phyloP scores from a whole-genome alignment of 208 protist species.

The Crithidia mellificae region DNA sequence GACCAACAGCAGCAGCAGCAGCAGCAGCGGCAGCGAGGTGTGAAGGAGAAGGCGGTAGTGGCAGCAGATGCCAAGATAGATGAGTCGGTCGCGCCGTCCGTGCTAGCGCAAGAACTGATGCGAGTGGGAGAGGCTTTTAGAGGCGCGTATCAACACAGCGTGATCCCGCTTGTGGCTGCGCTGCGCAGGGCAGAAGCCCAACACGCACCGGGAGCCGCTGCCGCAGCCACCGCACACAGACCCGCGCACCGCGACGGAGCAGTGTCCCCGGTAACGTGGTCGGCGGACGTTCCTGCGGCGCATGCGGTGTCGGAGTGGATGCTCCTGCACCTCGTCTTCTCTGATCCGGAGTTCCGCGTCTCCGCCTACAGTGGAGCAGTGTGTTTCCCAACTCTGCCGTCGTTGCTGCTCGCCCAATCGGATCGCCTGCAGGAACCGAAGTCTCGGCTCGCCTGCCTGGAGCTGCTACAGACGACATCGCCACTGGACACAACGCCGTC shows the following conservation, averaged over 20 bases:
- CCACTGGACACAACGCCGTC: background rate
- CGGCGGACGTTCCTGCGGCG: conserved; percentile 3
- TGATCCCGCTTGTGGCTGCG: conserved; percentile 18
- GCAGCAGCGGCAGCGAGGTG: too few relatives aligned
- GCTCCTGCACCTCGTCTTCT: conserved; percentile 45
- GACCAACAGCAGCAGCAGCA: too few relatives aligned
- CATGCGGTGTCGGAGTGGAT: conserved; percentile 43
- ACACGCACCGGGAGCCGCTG: background rate
- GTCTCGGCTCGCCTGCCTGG: background rate
- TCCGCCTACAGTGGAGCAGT: conserved; percentile 40
- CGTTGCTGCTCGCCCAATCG: conserved; percentile 43
- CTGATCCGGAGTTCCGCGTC: conserved; percentile 67
- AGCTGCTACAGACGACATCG: conserved; percentile 6
- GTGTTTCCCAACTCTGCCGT: conserved; percentile 65
- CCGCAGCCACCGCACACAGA: background rate
- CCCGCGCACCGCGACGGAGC: background rate
- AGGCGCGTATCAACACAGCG: conserved; percentile 9
- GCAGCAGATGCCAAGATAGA: background rate
- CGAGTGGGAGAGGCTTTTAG: conserved; percentile 1
- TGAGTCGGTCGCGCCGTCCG: too few relatives aligned
- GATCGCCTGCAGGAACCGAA: conserved; percentile 10
- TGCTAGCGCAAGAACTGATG: background rate
- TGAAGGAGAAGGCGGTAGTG: background rate
- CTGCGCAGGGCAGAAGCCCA: background rate
- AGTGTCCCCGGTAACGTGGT: too few relatives aligned